phyloP scores from a whole-genome alignment of 306 rosid species.

The Prunus padus region DNA sequence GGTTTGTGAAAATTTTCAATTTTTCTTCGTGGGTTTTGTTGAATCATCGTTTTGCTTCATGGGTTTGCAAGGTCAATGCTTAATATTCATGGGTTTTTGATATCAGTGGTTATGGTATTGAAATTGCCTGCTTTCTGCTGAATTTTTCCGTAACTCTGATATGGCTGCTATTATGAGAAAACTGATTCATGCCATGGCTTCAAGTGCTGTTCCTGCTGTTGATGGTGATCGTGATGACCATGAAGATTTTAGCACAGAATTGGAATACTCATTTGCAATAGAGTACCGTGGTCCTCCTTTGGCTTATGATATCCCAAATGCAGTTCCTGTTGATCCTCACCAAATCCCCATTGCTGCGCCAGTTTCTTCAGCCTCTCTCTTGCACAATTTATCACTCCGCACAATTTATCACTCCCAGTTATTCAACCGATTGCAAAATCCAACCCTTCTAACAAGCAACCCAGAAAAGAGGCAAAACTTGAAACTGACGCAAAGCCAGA shows the following conservation, averaged over 20 bases:
- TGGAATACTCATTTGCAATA: constrained; percentile 66
- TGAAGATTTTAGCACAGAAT: constrained; percentile 18
- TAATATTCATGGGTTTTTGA: constrained; percentile 3
- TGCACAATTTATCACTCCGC: constrained; percentile 34
- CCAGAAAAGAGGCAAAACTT: neutral
- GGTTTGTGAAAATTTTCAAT: neutral
- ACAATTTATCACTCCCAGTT: constrained; percentile 43
- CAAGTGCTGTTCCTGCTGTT: constrained; percentile 22
- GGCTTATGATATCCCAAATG: constrained; percentile 50
- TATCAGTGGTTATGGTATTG: neutral
- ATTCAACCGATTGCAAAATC: constrained; percentile 55
- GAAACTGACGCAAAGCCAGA: neutral
- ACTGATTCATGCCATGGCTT: constrained; percentile 28
- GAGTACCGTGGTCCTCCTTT: constrained; percentile 66
- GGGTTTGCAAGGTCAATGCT: neutral
- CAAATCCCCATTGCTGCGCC: constrained; percentile 52
- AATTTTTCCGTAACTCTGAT: neutral
- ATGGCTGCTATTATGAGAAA: constrained; percentile 60
- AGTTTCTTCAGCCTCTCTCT: constrained; percentile 37
- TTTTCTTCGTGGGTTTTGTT: constrained; percentile 3
- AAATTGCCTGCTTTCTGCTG: neutral
- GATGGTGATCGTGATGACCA: constrained; percentile 21
- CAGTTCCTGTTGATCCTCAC: constrained; percentile 43
- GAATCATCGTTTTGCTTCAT: neutral
- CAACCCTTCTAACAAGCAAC: constrained; percentile 10